Conservation (phyloP, 768 basidiomycete species). For the Boletus edulis region DNA sequence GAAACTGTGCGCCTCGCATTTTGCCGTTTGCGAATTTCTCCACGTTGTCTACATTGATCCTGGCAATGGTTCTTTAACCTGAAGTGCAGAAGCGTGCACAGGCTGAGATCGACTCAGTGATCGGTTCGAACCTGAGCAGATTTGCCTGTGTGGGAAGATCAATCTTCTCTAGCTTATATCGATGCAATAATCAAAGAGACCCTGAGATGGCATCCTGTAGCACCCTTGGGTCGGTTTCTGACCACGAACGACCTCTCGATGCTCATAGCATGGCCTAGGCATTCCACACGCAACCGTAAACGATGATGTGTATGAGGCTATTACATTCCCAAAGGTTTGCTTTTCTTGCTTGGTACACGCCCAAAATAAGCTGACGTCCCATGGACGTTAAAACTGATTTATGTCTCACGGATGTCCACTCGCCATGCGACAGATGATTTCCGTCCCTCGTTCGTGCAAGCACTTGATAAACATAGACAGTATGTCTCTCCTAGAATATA, state of each 20-base stretch:
- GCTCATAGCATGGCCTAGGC: not conserved
- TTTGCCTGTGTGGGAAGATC: conserved; percentile 16
- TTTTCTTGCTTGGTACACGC: not conserved
- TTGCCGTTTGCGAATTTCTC: not conserved
- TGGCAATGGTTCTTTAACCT: conserved; percentile 16
- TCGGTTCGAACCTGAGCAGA: conserved; percentile 4
- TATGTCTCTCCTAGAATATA: too few relatives aligned
- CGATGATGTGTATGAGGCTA: conserved; percentile 20
- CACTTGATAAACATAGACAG: too few relatives aligned
- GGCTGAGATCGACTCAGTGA: conserved; percentile 12
- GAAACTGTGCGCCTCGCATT: conserved; percentile 5
- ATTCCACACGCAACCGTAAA: conserved; percentile 29
- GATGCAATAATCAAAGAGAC: conserved; percentile 12
- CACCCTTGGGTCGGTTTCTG: conserved; percentile 3
- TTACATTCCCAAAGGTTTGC: conserved; percentile 41
- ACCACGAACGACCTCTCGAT: too few relatives aligned
- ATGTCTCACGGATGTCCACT: too few relatives aligned
- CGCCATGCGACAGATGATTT: too few relatives aligned
- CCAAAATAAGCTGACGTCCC: too few relatives aligned
- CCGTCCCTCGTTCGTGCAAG: too few relatives aligned
- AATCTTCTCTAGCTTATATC: conserved; percentile 6
- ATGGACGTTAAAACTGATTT: too few relatives aligned
- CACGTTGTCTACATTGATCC: conserved; percentile 2
- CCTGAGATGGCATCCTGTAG: conserved; percentile 11
- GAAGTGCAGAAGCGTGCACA: conserved; percentile 15